Conservation (phyloP, 1,284 basidiomycete species). For the Austroboletus novae-zelandiae region DNA sequence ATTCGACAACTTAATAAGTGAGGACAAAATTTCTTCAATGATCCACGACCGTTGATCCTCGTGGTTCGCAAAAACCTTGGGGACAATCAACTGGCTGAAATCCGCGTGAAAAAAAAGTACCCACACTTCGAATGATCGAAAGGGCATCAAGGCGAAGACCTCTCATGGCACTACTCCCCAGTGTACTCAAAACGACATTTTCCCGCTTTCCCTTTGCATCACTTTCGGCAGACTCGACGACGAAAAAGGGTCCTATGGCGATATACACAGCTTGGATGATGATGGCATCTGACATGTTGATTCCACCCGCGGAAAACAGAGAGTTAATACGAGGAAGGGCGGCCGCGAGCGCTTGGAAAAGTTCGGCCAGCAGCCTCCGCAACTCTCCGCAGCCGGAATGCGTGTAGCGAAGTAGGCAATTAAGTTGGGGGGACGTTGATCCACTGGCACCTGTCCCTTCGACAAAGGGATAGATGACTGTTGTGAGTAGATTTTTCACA, state of each 20-base stretch:
- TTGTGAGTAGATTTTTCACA: constrained; percentile 78
- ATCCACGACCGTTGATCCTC: constrained; percentile 93
- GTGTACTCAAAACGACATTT: constrained; percentile 54
- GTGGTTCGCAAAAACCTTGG: constrained; percentile 85
- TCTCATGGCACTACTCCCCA: constrained; percentile 76
- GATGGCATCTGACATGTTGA: constrained; percentile 82
- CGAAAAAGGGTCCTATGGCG: constrained; percentile 90
- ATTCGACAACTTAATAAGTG: constrained; percentile 87
- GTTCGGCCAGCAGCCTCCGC: constrained; percentile 58
- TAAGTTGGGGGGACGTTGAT: constrained; percentile 48
- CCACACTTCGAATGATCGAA: constrained; percentile 78
- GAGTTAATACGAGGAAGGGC: constrained; percentile 68
- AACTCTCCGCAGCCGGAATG: constrained; percentile 41
- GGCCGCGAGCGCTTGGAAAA: constrained; percentile 65
- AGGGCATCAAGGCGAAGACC: constrained; percentile 80
- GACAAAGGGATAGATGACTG: constrained; percentile 84
- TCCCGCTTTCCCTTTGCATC: constrained; percentile 55
- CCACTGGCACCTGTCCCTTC: constrained; percentile 59
- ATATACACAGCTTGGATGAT: constrained; percentile 92
- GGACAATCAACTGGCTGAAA: constrained; percentile 4
- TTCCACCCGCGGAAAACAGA: constrained; percentile 62
- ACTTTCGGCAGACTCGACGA: constrained; percentile 60
- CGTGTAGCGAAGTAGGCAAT: constrained; percentile 49
- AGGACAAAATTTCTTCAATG: constrained; percentile 90
- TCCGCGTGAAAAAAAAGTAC: constrained; percentile 27